These are phyloP conservation scores for Hebeloma cylindrosporum DNA, from an alignment of 768 basidiomycete genomes.

Conservation along the genomic window DNA sequence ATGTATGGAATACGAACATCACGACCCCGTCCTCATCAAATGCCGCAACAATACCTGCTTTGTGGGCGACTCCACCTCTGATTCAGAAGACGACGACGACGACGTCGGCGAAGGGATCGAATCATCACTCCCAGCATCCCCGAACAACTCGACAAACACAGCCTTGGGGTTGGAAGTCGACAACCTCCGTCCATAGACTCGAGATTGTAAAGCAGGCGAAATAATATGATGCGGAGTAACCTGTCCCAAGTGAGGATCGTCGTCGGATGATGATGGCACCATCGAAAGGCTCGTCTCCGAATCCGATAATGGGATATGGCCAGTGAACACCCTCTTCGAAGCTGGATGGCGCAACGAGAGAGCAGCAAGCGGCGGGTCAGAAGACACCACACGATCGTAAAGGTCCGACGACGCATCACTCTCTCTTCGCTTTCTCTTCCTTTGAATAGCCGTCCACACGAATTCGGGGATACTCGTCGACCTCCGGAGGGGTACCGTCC, in stretches of 20 bases:
- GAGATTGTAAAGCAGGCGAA: slow-evolving; percentile 47
- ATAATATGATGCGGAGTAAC: slow-evolving; percentile 70
- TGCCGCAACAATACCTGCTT: slow-evolving; percentile 24
- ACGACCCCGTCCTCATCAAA: slow-evolving; percentile 14
- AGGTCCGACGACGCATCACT: slow-evolving; percentile 2
- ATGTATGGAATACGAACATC: too few relatives aligned
- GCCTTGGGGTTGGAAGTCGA: slow-evolving; percentile 4
- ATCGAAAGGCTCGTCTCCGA: slow-evolving; percentile 10
- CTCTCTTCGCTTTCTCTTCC: slow-evolving; percentile 22
- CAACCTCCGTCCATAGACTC: neutral
- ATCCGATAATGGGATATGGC: slow-evolving; percentile 12
- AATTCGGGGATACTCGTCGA: slow-evolving; percentile 16
- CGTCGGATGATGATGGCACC: slow-evolving; percentile 53
- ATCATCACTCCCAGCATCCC: slow-evolving; percentile 27
- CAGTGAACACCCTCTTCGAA: slow-evolving; percentile 8
- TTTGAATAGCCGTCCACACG: slow-evolving; percentile 6
- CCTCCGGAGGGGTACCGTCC: slow-evolving; percentile 12
- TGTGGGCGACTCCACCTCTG: slow-evolving; percentile 27
- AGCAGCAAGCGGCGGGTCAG: slow-evolving; percentile 14
- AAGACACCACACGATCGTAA: neutral
- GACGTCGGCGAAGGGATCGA: too few relatives aligned
- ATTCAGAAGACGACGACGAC: too few relatives aligned
- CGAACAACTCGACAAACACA: slow-evolving; percentile 13
- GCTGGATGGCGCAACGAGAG: slow-evolving; percentile 6
- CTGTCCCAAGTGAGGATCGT: slow-evolving; percentile 62